A percentile compares a stretch with the other conserved stretches of the same genome.
These are phyloP conservation scores for Dispira parvispora DNA, from an alignment of 192 early-diverging fungal species.

Conservation along the genomic window DNA sequence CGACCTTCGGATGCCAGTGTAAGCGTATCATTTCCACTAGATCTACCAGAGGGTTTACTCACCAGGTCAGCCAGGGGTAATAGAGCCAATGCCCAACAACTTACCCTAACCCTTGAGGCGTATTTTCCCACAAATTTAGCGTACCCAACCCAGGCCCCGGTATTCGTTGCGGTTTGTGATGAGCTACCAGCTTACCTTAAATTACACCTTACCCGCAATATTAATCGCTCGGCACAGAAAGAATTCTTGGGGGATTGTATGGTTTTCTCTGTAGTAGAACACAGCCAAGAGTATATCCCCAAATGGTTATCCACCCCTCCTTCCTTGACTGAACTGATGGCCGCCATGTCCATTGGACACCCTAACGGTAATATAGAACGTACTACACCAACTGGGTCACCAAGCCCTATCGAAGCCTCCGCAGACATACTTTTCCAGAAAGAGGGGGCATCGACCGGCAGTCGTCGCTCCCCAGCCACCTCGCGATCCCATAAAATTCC, in stretches of 20 bases:
- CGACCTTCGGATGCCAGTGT: neutral
- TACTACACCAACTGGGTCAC: too few species aligned
- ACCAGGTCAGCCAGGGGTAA: neutral
- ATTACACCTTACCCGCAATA: conserved; percentile 5
- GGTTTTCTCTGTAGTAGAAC: conserved; percentile 23
- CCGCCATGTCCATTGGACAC: neutral
- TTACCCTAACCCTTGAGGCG: conserved; percentile 28
- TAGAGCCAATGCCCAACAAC: too few species aligned
- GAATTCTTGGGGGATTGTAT: conserved; percentile 23
- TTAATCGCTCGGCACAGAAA: conserved; percentile 12
- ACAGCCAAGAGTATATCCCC: neutral
- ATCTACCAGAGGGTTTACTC: neutral
- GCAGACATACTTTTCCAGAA: too few species aligned
- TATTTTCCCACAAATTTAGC: conserved; percentile 33
- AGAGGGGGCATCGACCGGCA: too few species aligned
- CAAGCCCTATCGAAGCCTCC: too few species aligned
- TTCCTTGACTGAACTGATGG: neutral
- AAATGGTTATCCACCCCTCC: neutral
- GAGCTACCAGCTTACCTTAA: conserved; percentile 48
- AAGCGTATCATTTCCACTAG: too few species aligned
- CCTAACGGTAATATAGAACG: too few species aligned
- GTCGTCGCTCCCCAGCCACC: neutral
- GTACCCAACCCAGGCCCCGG: conserved; percentile 52
- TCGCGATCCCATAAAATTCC: neutral
- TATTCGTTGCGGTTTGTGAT: conserved; percentile 44